Conservation (phyloP, 2,329 filamentous ascomycete species). For the Penicillium sp. region DNA sequence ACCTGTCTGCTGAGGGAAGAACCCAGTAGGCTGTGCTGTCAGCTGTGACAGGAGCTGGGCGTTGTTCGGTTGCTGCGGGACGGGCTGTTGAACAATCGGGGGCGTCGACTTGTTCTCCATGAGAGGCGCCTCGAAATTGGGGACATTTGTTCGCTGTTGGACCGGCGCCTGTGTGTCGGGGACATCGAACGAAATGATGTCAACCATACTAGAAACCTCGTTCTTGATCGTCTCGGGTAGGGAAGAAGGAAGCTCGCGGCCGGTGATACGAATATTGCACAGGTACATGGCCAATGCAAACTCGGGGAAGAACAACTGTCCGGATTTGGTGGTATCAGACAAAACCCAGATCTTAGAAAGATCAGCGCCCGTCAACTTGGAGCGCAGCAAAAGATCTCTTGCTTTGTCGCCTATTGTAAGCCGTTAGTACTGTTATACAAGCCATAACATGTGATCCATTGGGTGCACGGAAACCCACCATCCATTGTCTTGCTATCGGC, state of each 20-base stretch:
- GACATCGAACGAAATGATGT: constrained; percentile 95
- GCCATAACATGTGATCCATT: background rate
- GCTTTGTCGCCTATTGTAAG: constrained; percentile 68
- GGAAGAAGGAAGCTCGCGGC: constrained; percentile 71
- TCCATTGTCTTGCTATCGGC: constrained; percentile 82
- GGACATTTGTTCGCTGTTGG: constrained; percentile 61
- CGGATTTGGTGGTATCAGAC: constrained; percentile 92
- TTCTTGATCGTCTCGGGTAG: constrained; percentile 89
- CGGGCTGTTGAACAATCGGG: constrained; percentile 63
- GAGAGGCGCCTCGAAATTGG: constrained; percentile 64
- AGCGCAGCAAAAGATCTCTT: constrained; percentile 81
- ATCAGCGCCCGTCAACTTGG: constrained; percentile 80
- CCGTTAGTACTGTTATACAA: constrained; percentile 16
- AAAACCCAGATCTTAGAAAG: constrained; percentile 94
- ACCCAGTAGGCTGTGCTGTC: constrained; percentile 54
- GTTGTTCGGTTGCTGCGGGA: constrained; percentile 70
- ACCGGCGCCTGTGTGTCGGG: constrained; percentile 66
- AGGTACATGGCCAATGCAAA: constrained; percentile 98
- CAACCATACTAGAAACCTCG: constrained; percentile 98
- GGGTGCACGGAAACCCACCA: constrained; percentile 45
- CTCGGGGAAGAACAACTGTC: constrained; percentile 94
- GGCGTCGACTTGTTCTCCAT: constrained; percentile 50
- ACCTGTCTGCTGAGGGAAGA: constrained; percentile 64
- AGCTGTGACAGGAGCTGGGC: constrained; percentile 59
- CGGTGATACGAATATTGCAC: constrained; percentile 88